These are phyloP conservation scores for Aureobasidium sp. DNA, from an alignment of 2,329 filamentous ascomycete genomes.

Conservation along the genomic window DNA sequence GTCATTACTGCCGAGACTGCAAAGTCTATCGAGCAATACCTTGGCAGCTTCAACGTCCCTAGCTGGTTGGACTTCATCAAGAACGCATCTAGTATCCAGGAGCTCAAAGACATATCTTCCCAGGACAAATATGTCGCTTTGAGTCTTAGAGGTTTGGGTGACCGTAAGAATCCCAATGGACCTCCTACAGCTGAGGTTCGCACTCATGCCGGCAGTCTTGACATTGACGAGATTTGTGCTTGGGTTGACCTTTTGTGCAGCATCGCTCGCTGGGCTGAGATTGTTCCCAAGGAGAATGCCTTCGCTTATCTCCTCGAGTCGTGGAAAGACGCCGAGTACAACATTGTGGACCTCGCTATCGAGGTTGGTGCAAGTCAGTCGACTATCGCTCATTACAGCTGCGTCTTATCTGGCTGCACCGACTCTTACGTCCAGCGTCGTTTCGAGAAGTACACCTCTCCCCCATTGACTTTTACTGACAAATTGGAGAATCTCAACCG, in stretches of 20 bases:
- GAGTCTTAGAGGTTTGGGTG: neutral
- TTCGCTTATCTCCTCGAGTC: neutral
- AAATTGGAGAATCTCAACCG: neutral
- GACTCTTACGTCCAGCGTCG: neutral
- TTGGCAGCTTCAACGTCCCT: conserved; percentile 1
- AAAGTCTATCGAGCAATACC: neutral
- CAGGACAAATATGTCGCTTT: neutral
- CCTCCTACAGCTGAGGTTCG: neutral
- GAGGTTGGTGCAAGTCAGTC: neutral
- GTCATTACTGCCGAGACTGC: neutral
- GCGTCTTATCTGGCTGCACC: neutral
- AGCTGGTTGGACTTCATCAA: neutral
- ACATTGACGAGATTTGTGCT: neutral
- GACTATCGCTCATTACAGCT: neutral
- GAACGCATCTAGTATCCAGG: neutral
- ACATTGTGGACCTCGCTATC: neutral
- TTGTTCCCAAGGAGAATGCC: neutral
- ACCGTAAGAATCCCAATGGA: neutral
- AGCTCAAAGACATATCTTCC: neutral
- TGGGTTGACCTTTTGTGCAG: neutral
- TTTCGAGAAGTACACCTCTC: neutral
- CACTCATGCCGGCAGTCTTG: neutral
- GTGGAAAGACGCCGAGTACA: neutral
- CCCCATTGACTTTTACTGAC: neutral
- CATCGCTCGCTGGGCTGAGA: neutral